phyloP scores from a whole-genome alignment of 495 filamentous ascomycete genomes.

The Tuber magnatum region DNA sequence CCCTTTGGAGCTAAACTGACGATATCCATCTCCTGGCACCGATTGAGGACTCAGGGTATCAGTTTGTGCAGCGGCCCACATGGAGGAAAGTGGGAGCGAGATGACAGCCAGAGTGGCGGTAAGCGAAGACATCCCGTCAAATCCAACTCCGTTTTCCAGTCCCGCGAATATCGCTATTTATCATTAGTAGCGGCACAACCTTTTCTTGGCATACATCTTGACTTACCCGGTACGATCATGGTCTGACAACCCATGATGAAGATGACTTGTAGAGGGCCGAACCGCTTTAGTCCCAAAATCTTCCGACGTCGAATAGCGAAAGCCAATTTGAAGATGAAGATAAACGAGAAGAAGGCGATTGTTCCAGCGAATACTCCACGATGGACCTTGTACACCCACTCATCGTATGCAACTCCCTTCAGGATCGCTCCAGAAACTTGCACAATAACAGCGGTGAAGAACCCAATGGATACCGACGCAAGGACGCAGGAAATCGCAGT shows the following conservation, averaged over 20 bases:
- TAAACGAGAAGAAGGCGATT: constrained; percentile 66
- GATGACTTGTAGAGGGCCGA: constrained; percentile 63
- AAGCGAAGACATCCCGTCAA: constrained; percentile 56
- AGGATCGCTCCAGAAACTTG: constrained; percentile 52
- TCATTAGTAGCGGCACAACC: constrained; percentile 18
- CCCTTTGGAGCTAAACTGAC: constrained; percentile 15
- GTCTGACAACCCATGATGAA: constrained; percentile 71
- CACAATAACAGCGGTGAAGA: constrained; percentile 55
- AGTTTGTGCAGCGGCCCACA: constrained; percentile 54
- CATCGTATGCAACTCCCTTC: constrained; percentile 21
- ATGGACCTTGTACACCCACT: constrained; percentile 50
- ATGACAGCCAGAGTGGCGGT: constrained; percentile 62
- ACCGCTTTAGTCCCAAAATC: constrained; percentile 53
- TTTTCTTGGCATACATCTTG: not conserved
- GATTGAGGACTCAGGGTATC: constrained; percentile 9
- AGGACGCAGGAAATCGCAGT: constrained; percentile 49
- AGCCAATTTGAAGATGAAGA: constrained; percentile 67
- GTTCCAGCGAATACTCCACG: constrained; percentile 55
- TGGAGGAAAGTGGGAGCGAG: constrained; percentile 69
- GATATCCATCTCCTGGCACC: constrained; percentile 7
- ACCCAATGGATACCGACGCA: constrained; percentile 52
- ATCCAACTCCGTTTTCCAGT: constrained; percentile 51
- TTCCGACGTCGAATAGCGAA: constrained; percentile 54
- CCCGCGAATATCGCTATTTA: constrained; percentile 60
- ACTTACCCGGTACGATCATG: constrained; percentile 69